Conservation (phyloP, 169 alveolate genomes). For the Plasmodium gonderi region DNA sequence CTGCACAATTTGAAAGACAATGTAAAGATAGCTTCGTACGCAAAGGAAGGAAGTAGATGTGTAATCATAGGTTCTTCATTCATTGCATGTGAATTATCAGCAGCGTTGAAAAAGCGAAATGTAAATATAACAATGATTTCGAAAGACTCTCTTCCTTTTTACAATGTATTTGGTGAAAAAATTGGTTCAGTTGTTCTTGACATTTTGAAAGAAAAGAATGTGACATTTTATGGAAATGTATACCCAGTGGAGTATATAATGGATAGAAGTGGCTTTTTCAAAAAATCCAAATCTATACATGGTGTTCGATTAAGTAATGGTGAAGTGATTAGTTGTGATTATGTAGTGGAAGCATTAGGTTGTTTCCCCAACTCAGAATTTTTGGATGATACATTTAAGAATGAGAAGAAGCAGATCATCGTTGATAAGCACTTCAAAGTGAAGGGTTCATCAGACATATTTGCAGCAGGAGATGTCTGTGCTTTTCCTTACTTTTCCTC, state of each 20-base stretch:
- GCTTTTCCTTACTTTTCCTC: constrained; percentile 80
- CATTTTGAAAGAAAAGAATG: constrained; percentile 77
- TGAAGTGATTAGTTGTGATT: constrained; percentile 80
- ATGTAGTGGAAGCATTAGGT: constrained; percentile 86
- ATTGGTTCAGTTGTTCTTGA: constrained; percentile 76
- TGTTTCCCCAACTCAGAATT: constrained; percentile 77
- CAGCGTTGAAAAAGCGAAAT: constrained; percentile 79
- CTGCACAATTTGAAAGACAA: constrained; percentile 78
- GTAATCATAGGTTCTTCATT: constrained; percentile 85
- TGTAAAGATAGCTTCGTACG: constrained; percentile 36
- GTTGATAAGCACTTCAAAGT: constrained; percentile 80
- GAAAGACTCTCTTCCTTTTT: constrained; percentile 77
- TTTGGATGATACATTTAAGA: constrained; percentile 76
- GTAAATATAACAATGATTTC: constrained; percentile 82
- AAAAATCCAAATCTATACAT: constrained; percentile 73
- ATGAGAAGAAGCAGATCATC: constrained; percentile 71
- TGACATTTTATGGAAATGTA: constrained; percentile 67
- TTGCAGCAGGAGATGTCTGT: constrained; percentile 85
- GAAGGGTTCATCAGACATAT: constrained; percentile 80
- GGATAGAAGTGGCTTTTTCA: constrained; percentile 7
- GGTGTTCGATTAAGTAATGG: constrained; percentile 79
- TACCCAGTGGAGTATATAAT: constrained; percentile 73
- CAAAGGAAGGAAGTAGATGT: constrained; percentile 78
- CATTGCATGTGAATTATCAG: constrained; percentile 84
- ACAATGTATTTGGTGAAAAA: constrained; percentile 77